Evolutionary conservation across 331 rosid genomes (phyloP).

Genomic region (Quercus lobata): DNA sequence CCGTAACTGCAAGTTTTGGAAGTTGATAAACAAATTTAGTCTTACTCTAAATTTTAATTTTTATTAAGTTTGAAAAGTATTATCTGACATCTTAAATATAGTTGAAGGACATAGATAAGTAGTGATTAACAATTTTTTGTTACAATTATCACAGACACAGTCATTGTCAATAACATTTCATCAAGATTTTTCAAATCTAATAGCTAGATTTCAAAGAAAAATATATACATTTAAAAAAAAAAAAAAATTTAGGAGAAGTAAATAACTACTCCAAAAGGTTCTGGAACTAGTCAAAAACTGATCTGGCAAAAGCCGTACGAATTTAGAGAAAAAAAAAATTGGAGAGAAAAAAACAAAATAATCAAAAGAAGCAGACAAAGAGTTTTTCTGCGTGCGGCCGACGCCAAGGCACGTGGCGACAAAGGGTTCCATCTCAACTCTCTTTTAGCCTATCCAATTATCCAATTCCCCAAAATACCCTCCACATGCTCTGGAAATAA

Average conservation of each 20-base stretch:
- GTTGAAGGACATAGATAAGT: too few relatives aligned
- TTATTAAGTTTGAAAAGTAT: too few relatives aligned
- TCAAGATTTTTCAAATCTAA: too few relatives aligned
- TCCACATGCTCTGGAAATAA: neutral
- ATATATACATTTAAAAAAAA: neutral
- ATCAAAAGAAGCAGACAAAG: neutral
- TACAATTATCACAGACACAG: too few relatives aligned
- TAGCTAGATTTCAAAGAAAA: neutral
- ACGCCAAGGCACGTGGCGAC: constrained; percentile 94
- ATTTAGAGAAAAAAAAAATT: neutral
- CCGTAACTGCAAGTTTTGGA: too few relatives aligned
- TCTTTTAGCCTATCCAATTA: neutral
- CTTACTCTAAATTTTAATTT: too few relatives aligned
- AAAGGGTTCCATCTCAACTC: constrained; percentile 57
- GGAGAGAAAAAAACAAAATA: constrained; percentile 14
- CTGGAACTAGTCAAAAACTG: constrained; percentile 21
- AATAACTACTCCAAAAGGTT: neutral
- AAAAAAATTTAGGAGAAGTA: neutral
- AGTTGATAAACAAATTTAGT: too few relatives aligned
- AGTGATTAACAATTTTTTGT: too few relatives aligned
- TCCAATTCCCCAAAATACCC: constrained; percentile 32
- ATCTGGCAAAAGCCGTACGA: constrained; percentile 13
- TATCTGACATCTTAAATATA: too few relatives aligned
- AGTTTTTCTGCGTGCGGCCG: constrained; percentile 67
- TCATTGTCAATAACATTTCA: too few relatives aligned